phyloP scores from a whole-genome alignment of 2,329 filamentous ascomycete species.

The Apiospora aurea region DNA sequence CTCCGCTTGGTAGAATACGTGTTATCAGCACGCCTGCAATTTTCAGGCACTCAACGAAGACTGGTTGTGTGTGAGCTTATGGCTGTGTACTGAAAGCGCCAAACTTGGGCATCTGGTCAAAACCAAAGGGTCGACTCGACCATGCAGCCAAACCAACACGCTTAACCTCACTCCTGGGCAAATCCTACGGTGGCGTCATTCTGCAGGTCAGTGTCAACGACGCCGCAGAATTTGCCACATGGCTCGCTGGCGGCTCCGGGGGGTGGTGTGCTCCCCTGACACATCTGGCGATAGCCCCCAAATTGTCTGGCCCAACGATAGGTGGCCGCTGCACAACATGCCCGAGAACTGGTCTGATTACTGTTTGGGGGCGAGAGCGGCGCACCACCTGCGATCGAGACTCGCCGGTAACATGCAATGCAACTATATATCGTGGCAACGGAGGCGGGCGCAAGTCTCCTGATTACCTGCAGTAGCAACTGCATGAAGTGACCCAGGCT shows the following conservation, averaged over 20 bases:
- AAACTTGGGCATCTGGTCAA: neutral
- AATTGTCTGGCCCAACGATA: neutral
- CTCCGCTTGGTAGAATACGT: neutral
- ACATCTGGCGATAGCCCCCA: conserved; percentile 14
- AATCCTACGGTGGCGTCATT: neutral
- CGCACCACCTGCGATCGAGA: neutral
- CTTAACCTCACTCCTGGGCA: neutral
- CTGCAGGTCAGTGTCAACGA: neutral
- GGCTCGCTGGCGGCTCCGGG: neutral
- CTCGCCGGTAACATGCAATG: conserved; percentile 5
- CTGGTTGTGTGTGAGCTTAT: neutral
- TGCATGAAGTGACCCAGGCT: neutral
- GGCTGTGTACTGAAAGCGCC: neutral
- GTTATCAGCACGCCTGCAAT: neutral
- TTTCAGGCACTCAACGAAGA: neutral
- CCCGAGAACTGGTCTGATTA: neutral
- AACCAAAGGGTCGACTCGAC: neutral
- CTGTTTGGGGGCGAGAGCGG: conserved; percentile 2
- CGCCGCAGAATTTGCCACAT: conserved; percentile 9
- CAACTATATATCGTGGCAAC: neutral
- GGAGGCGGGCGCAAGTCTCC: neutral
- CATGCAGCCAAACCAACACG: neutral
- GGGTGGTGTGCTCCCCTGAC: neutral
- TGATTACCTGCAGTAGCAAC: neutral
- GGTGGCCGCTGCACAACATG: neutral